phyloP scores from a whole-genome alignment of 345 rosid species.

The Euphorbia lathyris region DNA sequence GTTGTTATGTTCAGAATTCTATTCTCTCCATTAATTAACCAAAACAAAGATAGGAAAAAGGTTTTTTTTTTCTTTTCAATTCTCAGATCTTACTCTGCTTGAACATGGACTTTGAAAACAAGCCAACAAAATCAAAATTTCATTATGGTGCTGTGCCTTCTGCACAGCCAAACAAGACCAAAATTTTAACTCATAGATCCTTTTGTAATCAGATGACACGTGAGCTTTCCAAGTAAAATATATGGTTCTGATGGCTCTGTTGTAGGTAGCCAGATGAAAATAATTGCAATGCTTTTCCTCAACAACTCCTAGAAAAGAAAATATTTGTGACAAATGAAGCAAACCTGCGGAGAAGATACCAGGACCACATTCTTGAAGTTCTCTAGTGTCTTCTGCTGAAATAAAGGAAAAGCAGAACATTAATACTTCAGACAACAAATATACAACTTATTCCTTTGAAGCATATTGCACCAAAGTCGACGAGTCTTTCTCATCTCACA shows the following conservation, averaged over 20 bases:
- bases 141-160: background rate
- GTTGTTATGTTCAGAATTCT: background rate
- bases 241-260: background rate
- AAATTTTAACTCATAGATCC: background rate
- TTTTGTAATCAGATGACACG: background rate
- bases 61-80: background rate
- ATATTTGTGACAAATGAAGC: background rate
- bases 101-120: background rate
- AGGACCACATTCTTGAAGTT: constrained; percentile 66
- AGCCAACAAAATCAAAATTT: background rate
- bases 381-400: constrained; percentile 84
- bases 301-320: background rate
- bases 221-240: background rate
- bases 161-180: background rate
- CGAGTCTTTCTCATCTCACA: background rate
- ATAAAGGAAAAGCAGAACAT: constrained; percentile 17
- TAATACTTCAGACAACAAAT: constrained; percentile 7
- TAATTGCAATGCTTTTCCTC: background rate
- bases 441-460: background rate
- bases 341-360: constrained; percentile 89
- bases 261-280: background rate
- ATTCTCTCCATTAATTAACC: background rate
- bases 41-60: background rate
- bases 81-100: background rate
- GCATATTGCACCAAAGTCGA: background rate